phyloP scores from a whole-genome alignment of 495 filamentous ascomycete species.

The Hyaloscypha hepaticicola region DNA sequence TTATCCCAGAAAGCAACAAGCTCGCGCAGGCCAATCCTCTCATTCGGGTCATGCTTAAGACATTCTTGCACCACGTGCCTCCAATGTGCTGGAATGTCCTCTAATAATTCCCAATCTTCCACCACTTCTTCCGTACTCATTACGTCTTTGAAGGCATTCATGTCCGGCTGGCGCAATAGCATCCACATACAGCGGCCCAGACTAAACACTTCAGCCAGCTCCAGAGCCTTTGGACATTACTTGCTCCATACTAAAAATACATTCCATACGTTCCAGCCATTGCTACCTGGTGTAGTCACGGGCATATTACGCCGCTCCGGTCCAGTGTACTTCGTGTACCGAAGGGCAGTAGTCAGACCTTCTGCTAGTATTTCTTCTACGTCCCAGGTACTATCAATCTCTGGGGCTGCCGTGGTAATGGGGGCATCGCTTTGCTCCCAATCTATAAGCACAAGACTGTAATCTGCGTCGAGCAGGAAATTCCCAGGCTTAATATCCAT shows the following conservation, averaged over 20 bases:
- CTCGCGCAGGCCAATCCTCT: constrained; percentile 10
- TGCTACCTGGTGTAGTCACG: neutral
- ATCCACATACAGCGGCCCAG: constrained; percentile 32
- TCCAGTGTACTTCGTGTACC: constrained; percentile 26
- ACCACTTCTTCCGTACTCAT: constrained; percentile 4
- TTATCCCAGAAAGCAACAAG: constrained; percentile 24
- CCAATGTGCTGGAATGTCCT: constrained; percentile 21
- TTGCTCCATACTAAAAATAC: constrained; percentile 22
- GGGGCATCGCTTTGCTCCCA: constrained; percentile 32
- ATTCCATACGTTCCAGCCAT: constrained; percentile 20
- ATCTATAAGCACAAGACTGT: constrained; percentile 14
- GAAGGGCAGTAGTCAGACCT: neutral
- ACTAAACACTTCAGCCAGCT: constrained; percentile 30
- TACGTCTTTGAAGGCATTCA: constrained; percentile 13
- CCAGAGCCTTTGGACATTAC: constrained; percentile 18
- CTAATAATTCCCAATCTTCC: constrained; percentile 11
- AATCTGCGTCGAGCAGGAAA: constrained; percentile 6
- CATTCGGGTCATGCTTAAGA: constrained; percentile 26
- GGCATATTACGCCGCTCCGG: constrained; percentile 17
- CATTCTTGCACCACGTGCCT: constrained; percentile 22
- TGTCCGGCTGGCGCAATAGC: constrained; percentile 20
- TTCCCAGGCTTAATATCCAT: constrained; percentile 22
- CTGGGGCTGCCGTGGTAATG: constrained; percentile 25
- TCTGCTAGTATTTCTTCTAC: constrained; percentile 12
- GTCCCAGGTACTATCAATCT: constrained; percentile 30